These are phyloP conservation scores for Filosporella fistucella DNA, from an alignment of 495 filamentous ascomycete genomes.

Conservation along the genomic window DNA sequence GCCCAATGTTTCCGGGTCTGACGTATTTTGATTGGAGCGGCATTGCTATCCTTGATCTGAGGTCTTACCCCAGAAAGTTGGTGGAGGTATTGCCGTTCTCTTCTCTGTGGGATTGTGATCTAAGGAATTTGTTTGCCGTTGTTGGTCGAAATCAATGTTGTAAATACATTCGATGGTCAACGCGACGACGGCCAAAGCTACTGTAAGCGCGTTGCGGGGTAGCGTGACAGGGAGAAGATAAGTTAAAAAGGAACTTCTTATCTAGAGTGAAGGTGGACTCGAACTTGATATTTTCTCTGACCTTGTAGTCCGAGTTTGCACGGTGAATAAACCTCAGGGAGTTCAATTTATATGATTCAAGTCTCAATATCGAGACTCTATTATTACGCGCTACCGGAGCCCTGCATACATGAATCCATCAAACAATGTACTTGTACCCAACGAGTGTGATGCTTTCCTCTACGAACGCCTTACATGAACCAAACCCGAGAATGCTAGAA, in stretches of 20 bases:
- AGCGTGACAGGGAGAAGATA: too few species aligned
- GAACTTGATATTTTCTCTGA: not conserved
- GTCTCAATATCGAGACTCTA: slow-evolving; percentile 23
- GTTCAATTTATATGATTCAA: slow-evolving; percentile 14
- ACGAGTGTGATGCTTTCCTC: slow-evolving; percentile 24
- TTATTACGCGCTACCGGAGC: slow-evolving; percentile 12
- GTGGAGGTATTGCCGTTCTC: not conserved
- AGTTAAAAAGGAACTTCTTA: too few species aligned
- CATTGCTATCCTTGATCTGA: not conserved
- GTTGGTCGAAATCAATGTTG: not conserved
- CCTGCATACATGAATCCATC: too few species aligned
- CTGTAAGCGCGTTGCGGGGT: slow-evolving; percentile 1
- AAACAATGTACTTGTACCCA: too few species aligned
- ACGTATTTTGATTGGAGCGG: too few species aligned
- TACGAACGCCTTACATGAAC: slow-evolving; percentile 17
- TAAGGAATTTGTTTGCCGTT: too few species aligned
- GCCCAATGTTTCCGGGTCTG: too few species aligned
- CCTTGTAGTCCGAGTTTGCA: not conserved
- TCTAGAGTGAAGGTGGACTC: too few species aligned
- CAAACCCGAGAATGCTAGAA: slow-evolving; percentile 8
- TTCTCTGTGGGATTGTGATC: not conserved
- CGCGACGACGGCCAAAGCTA: not conserved
- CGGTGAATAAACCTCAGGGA: not conserved
- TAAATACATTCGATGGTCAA: not conserved
- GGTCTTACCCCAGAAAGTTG: not conserved